Base-by-base conservation (phyloP, 2,329 filamentous ascomycete genomes). In the Ophiognomonia clavigignenti-juglandacearum region DNA sequence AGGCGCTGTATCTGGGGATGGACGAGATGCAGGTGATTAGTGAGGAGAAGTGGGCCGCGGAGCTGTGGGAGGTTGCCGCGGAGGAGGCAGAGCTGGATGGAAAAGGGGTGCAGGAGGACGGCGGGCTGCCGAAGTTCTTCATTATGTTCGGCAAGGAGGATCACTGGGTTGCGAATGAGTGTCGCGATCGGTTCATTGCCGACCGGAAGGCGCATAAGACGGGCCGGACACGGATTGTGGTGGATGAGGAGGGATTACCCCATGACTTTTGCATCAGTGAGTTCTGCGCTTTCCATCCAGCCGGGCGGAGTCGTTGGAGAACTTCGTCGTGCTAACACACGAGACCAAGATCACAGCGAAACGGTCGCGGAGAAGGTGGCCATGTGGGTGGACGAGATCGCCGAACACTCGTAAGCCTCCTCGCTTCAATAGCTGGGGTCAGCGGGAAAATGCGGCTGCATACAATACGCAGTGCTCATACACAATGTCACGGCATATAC, bases 191-290 rank as follows among this genome's bases (percentile, higher is more conserved):
- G 23, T 77, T 85, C 48, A 78, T 84, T 44, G 66, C 65, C 37
- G 62, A 61, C 35, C 62, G 69, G 49, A 60, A 56, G 56, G 61
- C 58, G 48, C 55, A 61, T 23, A 60, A 64, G 41, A 53, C 54
- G 22, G 68, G 67, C 6, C 64, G 69, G 50, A 72, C 73, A 0
- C 67, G 64, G 47, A 68, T 82, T 41, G 61, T 74, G 27, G 66
- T 85, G 29, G 80, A 83, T 47, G 71, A 80, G 53, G 71, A 70
- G 3, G 66, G 71, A 9, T 61, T 84, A 9, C 75, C 75, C 7
- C 82, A 85, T 62, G 78, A 75, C 0, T 85, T 85, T 61, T 83
- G 80, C 57, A 71, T 77, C 24, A 61, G 73, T 76, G 53, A 65
- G 72, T 66, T 6, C 42, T 41, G 18, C 27, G 36, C 22, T 32